Evolutionary conservation across 2,329 filamentous ascomycete species (phyloP).

Genomic region (Neofusicoccum sp.): DNA sequence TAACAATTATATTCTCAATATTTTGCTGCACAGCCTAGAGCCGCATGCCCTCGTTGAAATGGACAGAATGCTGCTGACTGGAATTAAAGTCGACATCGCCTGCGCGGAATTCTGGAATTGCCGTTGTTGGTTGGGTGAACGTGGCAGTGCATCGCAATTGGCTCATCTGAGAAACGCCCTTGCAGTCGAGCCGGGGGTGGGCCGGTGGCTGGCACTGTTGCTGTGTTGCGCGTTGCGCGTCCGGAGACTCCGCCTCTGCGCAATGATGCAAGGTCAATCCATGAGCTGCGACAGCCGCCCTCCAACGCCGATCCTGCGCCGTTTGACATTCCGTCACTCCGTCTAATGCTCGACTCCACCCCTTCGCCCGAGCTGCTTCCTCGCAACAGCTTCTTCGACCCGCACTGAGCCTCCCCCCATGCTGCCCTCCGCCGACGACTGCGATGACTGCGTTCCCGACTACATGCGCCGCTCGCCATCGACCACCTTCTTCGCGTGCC

Average conservation of each 20-base stretch:
- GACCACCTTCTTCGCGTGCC: slow-evolving; percentile 58
- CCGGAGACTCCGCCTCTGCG: background rate
- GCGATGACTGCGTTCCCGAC: slow-evolving; percentile 59
- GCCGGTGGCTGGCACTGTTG: background rate
- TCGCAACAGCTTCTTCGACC: background rate
- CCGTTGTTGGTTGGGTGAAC: background rate
- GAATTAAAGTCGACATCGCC: background rate
- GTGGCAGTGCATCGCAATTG: background rate
- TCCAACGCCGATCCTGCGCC: background rate
- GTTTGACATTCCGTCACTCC: background rate
- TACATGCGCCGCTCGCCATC: slow-evolving; percentile 44
- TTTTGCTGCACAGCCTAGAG: too few relatives aligned
- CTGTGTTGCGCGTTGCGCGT: background rate
- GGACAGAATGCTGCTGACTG: background rate
- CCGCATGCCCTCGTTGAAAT: too few relatives aligned
- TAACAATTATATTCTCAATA: too few relatives aligned
- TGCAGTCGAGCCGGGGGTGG: background rate
- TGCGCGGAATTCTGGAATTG: too few relatives aligned
- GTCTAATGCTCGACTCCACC: background rate
- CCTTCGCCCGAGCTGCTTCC: background rate
- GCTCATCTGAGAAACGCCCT: background rate
- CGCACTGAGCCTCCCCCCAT: slow-evolving; percentile 23
- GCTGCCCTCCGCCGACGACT: slow-evolving; percentile 44
- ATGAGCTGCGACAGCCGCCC: slow-evolving; percentile 3
- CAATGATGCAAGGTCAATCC: slow-evolving; percentile 6